Percentiles rank a stretch among this genome's conserved stretches.
Conservation (phyloP, 331 rosid species). For the Phaseolus coccineus region DNA sequence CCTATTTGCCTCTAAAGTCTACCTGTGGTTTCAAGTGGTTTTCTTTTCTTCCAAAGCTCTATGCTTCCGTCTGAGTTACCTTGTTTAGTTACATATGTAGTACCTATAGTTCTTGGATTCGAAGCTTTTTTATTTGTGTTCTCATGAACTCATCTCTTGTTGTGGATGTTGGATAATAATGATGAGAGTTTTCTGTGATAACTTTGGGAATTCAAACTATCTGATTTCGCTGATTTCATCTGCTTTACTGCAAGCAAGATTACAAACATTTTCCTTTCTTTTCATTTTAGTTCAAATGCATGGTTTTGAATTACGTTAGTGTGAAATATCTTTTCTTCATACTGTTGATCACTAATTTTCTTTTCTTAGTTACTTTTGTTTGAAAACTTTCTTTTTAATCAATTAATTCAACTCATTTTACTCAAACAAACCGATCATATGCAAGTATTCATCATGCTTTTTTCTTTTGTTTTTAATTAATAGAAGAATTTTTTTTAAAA, state of each 20-base stretch:
- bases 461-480: not conserved
- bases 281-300: too few species aligned
- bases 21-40: slow-evolving; percentile 18
- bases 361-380: too few species aligned
- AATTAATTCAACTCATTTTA: too few species aligned
- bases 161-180: not conserved
- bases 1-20: slow-evolving; percentile 12
- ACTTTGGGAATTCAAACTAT: not conserved
- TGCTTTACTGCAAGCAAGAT: not conserved
- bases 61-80: slow-evolving; percentile 1
- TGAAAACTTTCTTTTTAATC: too few species aligned
- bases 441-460: too few species aligned
- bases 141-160: not conserved
- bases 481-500: not conserved
- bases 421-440: too few species aligned
- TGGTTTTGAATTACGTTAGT: too few species aligned
- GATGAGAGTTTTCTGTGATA: not conserved
- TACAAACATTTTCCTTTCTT: too few species aligned
- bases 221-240: not conserved
- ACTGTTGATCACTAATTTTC: too few species aligned
- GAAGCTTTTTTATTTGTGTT: not conserved
- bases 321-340: too few species aligned
- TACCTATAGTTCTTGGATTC: not conserved
- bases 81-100: not conserved
- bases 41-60: slow-evolving; percentile 18